A percentile compares a stretch with the other conserved stretches of the same genome.
These are phyloP conservation scores for Microdochium trichocladiopsis DNA, from an alignment of 2,329 filamentous ascomycete species.

Conservation along the genomic window DNA sequence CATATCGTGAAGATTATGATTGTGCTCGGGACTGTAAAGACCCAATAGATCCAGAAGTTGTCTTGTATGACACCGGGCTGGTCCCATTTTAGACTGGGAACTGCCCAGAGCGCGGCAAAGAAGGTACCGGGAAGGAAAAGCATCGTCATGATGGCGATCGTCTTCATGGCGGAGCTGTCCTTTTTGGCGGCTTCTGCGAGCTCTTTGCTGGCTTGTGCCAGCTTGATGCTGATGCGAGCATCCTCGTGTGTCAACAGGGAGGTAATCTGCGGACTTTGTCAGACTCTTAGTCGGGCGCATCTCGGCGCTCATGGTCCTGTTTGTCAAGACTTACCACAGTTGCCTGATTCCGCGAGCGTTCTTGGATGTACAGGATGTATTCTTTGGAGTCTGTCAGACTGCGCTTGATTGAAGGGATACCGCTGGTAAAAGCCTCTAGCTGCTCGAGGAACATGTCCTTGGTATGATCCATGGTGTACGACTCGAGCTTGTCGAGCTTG, in stretches of 20 bases:
- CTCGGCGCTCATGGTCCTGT: too few relatives aligned
- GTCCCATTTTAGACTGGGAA: neutral
- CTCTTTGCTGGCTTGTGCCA: neutral
- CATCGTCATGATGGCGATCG: constrained; percentile 23
- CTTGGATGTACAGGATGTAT: neutral
- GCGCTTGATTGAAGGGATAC: neutral
- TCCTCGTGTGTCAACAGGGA: constrained; percentile 2
- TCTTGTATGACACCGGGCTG: neutral
- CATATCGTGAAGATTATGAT: neutral
- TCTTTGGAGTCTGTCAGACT: neutral
- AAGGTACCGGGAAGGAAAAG: constrained; percentile 25
- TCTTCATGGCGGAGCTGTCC: constrained; percentile 25
- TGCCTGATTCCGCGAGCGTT: neutral
- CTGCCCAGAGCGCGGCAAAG: constrained; percentile 7
- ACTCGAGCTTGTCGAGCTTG: neutral
- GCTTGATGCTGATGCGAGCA: neutral
- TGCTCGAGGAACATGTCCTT: neutral
- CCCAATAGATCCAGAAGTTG: neutral
- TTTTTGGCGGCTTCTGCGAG: constrained; percentile 13
- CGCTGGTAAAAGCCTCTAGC: neutral
- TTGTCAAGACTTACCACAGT: neutral
- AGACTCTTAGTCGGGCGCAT: constrained; percentile 2
- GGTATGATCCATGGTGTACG: neutral
- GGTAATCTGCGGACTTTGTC: constrained; percentile 1
- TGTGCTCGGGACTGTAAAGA: neutral